Conservation (phyloP, 164 flowering plant species). For the Buxus sempervirens region DNA sequence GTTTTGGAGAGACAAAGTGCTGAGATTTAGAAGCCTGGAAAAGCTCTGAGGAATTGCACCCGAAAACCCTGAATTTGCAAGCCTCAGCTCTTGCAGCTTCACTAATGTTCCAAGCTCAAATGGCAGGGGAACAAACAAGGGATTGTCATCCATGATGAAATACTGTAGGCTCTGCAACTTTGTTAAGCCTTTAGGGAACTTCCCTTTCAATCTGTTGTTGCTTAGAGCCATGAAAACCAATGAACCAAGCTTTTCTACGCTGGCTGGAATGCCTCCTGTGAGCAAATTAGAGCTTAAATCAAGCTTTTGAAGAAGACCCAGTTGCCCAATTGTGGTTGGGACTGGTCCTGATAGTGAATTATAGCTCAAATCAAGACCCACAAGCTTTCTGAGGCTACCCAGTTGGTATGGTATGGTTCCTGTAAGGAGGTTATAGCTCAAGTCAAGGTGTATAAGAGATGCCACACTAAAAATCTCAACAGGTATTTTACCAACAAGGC, state of each 20-base stretch:
- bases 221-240: constrained; percentile 69
- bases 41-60: constrained; percentile 55
- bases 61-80: constrained; percentile 61
- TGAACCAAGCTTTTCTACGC: constrained; percentile 43
- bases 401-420: constrained; percentile 57
- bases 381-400: constrained; percentile 56
- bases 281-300: constrained; percentile 77
- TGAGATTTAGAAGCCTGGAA: constrained; percentile 53
- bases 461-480: constrained; percentile 32
- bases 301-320: constrained; percentile 72
- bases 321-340: constrained; percentile 58
- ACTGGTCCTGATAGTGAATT: constrained; percentile 54
- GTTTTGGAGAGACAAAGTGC: constrained; percentile 63
- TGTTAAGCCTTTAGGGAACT: constrained; percentile 47
- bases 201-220: constrained; percentile 51
- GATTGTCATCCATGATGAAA: constrained; percentile 80
- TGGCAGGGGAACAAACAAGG: constrained; percentile 59
- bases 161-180: constrained; percentile 63
- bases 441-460: constrained; percentile 65
- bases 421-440: constrained; percentile 69
- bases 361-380: constrained; percentile 77
- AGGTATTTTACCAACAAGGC: constrained; percentile 52
- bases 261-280: constrained; percentile 49
- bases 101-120: constrained; percentile 44
- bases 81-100: constrained; percentile 77